Conservation (phyloP, 176 grass and related monocot species). For the Musa itinerans region DNA sequence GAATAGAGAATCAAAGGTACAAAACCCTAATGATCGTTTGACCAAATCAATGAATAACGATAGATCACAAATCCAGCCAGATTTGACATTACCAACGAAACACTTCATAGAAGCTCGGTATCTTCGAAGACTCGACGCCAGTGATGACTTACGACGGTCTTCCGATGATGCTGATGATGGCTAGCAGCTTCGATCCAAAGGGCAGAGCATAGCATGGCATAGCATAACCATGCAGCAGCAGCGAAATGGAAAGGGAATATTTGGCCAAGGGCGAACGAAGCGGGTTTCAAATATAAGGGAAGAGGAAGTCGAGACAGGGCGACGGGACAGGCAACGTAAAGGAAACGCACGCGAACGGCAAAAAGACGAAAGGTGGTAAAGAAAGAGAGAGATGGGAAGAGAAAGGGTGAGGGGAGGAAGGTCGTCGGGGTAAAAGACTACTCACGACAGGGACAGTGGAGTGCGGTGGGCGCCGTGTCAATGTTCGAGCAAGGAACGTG, state of each 20-base stretch:
- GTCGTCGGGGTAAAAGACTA: neutral
- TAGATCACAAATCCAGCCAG: too few relatives aligned
- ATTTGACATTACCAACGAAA: too few relatives aligned
- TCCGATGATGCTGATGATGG: neutral
- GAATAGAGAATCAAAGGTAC: too few relatives aligned
- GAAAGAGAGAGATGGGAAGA: neutral
- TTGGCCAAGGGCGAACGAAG: neutral
- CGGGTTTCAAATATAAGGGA: neutral
- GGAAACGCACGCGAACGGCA: slow-evolving; percentile 22
- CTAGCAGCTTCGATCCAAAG: neutral
- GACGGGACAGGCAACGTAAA: slow-evolving; percentile 14
- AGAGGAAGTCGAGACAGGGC: neutral
- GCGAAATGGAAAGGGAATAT: neutral
- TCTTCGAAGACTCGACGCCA: neutral
- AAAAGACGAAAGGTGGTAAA: neutral
- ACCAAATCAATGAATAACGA: too few relatives aligned
- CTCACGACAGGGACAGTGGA: slow-evolving; percentile 2
- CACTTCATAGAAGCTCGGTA: too few relatives aligned
- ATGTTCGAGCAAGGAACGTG: neutral
- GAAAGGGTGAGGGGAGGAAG: neutral
- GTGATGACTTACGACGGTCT: neutral
- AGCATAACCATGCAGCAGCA: neutral
- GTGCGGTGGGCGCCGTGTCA: neutral
- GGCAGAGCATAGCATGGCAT: too few relatives aligned
- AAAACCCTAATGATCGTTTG: too few relatives aligned